Evolutionary conservation across 2,329 filamentous ascomycete genomes (phyloP).

Genomic region (Aureobasidium sp.): DNA sequence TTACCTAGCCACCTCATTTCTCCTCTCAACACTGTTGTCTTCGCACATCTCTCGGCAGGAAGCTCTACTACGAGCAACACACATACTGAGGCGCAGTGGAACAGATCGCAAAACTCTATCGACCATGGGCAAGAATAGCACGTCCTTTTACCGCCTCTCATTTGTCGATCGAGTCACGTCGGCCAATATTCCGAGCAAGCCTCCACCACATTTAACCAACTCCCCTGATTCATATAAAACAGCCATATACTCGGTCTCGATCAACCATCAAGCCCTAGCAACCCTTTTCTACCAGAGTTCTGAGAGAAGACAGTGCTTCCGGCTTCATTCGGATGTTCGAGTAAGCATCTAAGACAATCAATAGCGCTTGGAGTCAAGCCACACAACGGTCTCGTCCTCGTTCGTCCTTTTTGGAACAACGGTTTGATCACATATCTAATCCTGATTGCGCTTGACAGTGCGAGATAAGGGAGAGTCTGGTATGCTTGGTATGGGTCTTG

Average conservation of each 20-base stretch:
- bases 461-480: not conserved
- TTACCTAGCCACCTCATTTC: not conserved
- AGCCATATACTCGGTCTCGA: not conserved
- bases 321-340: constrained; percentile 6
- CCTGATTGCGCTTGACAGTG: not conserved
- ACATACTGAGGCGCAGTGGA: not conserved
- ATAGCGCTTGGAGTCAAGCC: constrained; percentile 9
- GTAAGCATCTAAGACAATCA: constrained; percentile 10
- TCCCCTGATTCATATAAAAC: not conserved
- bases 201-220: not conserved
- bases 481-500: not conserved
- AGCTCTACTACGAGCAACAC: not conserved
- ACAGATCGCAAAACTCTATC: not conserved
- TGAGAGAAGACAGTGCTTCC: not conserved
- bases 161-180: not conserved
- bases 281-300: not conserved
- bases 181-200: not conserved
- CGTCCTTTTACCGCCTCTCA: not conserved
- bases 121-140: not conserved
- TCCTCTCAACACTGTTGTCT: not conserved
- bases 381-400: constrained; percentile 9
- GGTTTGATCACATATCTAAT: not conserved
- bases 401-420: not conserved
- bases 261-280: not conserved
- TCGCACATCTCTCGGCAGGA: not conserved